Conservation (phyloP, 176 grass and related monocot genomes). For the Rhynchospora tenuis region DNA sequence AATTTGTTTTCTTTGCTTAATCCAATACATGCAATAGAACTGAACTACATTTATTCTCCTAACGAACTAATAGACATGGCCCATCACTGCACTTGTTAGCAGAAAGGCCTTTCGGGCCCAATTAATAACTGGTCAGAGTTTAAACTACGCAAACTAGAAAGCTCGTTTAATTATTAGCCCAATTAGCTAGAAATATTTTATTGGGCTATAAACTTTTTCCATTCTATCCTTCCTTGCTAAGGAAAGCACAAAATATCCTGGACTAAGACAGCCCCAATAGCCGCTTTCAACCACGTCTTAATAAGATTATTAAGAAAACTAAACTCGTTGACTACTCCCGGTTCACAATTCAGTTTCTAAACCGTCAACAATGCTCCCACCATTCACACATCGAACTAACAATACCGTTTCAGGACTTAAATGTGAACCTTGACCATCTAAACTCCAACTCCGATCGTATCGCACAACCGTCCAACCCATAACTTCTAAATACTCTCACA, state of each 20-base stretch:
- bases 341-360: neutral
- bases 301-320: no score
- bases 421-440: neutral
- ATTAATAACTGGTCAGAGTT: neutral
- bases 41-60: neutral
- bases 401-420: neutral
- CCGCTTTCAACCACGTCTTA: neutral
- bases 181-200: neutral
- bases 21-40: neutral
- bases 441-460: neutral
- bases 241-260: neutral
- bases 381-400: neutral
- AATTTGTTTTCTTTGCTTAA: neutral
- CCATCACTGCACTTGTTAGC: neutral
- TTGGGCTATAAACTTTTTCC: neutral
- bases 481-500: neutral
- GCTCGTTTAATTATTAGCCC: neutral
- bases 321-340: neutral
- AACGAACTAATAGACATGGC: neutral
- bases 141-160: neutral
- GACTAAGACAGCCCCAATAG: neutral
- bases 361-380: neutral
- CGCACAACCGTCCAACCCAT: neutral
- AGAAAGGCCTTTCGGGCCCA: neutral
- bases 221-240: constrained; percentile 10